phyloP scores from a whole-genome alignment of 192 early-diverging fungal species.

The Podila epigama region DNA sequence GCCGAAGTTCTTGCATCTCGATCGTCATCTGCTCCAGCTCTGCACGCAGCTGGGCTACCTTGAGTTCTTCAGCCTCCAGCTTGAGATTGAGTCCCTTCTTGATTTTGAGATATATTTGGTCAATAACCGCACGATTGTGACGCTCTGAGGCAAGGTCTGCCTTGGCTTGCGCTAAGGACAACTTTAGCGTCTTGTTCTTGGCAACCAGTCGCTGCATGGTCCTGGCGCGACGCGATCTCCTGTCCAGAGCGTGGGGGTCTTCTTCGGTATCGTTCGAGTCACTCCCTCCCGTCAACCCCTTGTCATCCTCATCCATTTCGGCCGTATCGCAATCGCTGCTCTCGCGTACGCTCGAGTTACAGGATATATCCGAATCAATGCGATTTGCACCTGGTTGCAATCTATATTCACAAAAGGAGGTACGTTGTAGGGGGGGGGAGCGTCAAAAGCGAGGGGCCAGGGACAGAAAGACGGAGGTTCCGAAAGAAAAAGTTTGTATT shows the following conservation, averaged over 20 bases:
- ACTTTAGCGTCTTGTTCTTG: slow-evolving; percentile 40
- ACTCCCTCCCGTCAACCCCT: slow-evolving; percentile 12
- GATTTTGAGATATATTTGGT: slow-evolving; percentile 45
- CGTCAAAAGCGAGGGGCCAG: not conserved
- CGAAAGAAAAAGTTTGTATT: not conserved
- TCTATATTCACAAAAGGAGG: not conserved
- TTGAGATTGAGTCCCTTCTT: slow-evolving; percentile 30
- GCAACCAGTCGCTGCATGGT: slow-evolving; percentile 37
- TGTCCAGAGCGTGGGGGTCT: slow-evolving; percentile 27
- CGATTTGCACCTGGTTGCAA: not conserved
- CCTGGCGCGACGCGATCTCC: slow-evolving; percentile 17
- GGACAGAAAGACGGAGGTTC: not conserved
- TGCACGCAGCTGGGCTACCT: slow-evolving; percentile 13
- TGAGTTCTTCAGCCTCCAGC: slow-evolving; percentile 34
- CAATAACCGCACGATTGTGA: slow-evolving; percentile 31
- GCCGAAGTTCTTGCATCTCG: slow-evolving; percentile 16
- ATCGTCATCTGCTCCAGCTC: slow-evolving; percentile 37
- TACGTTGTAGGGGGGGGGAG: not conserved
- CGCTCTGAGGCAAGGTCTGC: slow-evolving; percentile 30
- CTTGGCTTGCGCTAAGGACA: slow-evolving; percentile 33
- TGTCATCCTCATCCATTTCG: slow-evolving; percentile 24
- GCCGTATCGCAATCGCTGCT: slow-evolving; percentile 42
- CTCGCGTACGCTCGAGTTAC: slow-evolving; percentile 19
- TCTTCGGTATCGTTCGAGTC: slow-evolving; percentile 2
- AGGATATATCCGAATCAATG: slow-evolving; percentile 21